Base-by-base conservation (phyloP, 2,329 filamentous ascomycete species). In the Microcera coccophila region DNA sequence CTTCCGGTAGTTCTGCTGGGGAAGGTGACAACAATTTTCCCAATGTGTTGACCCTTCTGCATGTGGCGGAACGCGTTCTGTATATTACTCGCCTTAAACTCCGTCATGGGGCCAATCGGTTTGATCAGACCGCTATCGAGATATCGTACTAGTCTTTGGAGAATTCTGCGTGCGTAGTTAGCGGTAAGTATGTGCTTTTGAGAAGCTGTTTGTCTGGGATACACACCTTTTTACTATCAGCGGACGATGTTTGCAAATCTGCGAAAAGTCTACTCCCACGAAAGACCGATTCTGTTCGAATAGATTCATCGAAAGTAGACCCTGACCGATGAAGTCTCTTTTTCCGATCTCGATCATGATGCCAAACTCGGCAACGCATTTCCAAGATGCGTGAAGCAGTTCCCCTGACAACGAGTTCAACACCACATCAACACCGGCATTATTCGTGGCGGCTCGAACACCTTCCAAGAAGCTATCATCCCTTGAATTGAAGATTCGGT, bases 231-330 rank as follows among this genome's bases (percentile, higher is more conserved):
- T n/a, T n/a, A n/a, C n/a, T n/a, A n/a, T n/a, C n/a, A n/a, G n/a
- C n/a, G n/a, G n/a, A n/a, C n/a, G n/a, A n/a, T n/a, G n/a, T n/a
- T n/a, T n/a, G n/a, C n/a, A n/a, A n/a, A n/a, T n/a, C n/a, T n/a
- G n/a, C n/a, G n/a, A n/a, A n/a, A 33, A 11, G 31, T 33, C 31
- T 9, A 33, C 15, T 9, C 31, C 9, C 7, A 8, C 8, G 15
- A 10, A 68, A 3, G 54, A 54, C 0, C 63, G 57, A 4, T 61
- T 65, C 1, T 42, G 41, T 1, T 61, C 52, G 28, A 78, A 77
- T 0, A 61, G 59, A 1, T 59, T 43, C 73, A 78, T 73, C 3
- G 66, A 62, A 2, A 78, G 60, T 3, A 57, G 50, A 3, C 60
- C 65, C 5, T 65, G 62, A 1, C 63, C 62, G 1, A 53, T 14